Evolutionary conservation across 305 asterid genomes (phyloP).

Genomic region (Salvia sclarea): DNA sequence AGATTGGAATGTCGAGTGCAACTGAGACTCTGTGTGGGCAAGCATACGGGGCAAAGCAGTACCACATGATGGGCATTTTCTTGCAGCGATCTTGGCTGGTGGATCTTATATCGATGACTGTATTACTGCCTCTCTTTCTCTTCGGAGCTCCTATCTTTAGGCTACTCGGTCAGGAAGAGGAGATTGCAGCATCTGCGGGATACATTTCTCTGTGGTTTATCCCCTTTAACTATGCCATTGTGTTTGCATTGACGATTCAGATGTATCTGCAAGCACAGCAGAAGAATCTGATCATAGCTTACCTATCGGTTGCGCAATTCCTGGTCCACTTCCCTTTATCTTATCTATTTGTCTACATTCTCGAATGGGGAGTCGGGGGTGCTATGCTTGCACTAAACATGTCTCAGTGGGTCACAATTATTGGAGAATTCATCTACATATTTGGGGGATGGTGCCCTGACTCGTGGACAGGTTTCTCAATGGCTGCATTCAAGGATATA

Average conservation of each 20-base stretch:
- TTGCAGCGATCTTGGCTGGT: conserved; percentile 59
- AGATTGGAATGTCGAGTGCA: conserved; percentile 62
- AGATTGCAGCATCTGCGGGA: conserved; percentile 42
- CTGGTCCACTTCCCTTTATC: conserved; percentile 42
- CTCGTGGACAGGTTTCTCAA: conserved; percentile 42
- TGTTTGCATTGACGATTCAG: conserved; percentile 44
- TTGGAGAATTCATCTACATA: conserved; percentile 41
- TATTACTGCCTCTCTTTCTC: conserved; percentile 46
- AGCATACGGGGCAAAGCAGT: conserved; percentile 56
- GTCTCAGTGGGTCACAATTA: conserved; percentile 36
- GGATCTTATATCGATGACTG: conserved; percentile 42
- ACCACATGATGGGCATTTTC: conserved; percentile 62
- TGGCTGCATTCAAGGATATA: conserved; percentile 43
- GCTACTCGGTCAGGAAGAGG: conserved; percentile 49
- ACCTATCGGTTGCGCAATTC: conserved; percentile 37
- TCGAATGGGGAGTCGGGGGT: conserved; percentile 39
- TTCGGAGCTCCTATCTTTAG: conserved; percentile 44
- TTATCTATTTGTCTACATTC: conserved; percentile 33
- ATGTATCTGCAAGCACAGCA: conserved; percentile 52
- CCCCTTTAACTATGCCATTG: conserved; percentile 38
- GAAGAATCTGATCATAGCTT: conserved; percentile 43
- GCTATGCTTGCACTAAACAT: conserved; percentile 42
- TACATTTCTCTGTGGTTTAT: conserved; percentile 47
- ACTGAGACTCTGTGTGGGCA: conserved; percentile 61
- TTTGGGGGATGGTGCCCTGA: conserved; percentile 47